phyloP scores from a whole-genome alignment of 1,284 basidiomycete species.

The Sanghuangporus weigelae region DNA sequence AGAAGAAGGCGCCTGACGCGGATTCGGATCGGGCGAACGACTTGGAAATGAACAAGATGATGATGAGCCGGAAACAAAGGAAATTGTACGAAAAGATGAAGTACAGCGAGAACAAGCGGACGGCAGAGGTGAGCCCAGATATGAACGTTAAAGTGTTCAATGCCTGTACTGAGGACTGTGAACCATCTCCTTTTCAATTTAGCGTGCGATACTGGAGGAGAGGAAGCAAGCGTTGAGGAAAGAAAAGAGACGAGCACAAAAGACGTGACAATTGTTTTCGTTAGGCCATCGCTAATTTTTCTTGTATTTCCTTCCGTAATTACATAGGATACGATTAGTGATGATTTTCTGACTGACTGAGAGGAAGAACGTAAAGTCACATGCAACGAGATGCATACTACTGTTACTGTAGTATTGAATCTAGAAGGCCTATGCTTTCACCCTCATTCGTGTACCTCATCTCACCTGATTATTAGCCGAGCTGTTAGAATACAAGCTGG shows the following conservation, averaged over 20 bases:
- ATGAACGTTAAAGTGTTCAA: background rate
- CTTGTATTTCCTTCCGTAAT: background rate
- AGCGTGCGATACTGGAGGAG: constrained; percentile 23
- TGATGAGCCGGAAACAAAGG: constrained; percentile 96
- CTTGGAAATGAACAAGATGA: constrained; percentile 94
- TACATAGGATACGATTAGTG: background rate
- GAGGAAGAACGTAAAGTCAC: background rate
- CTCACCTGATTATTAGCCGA: background rate
- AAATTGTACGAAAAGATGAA: constrained; percentile 97
- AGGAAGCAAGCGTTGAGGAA: constrained; percentile 24
- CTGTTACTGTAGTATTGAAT: background rate
- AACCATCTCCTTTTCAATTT: background rate
- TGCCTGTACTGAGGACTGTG: constrained; percentile 5
- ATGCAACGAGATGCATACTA: no score
- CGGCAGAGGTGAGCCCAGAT: constrained; percentile 64
- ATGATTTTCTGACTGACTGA: background rate
- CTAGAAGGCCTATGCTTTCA: background rate
- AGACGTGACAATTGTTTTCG: constrained; percentile 5
- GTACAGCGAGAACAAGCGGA: constrained; percentile 77
- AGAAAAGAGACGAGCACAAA: constrained; percentile 21
- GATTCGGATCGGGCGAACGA: constrained; percentile 37
- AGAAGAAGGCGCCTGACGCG: constrained; percentile 45
- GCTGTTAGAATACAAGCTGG: constrained; percentile 7
- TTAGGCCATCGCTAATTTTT: background rate
- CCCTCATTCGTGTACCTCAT: background rate